Conservation (phyloP, 2,329 filamentous ascomycete genomes). For the Alternaria novae-zelandiae region DNA sequence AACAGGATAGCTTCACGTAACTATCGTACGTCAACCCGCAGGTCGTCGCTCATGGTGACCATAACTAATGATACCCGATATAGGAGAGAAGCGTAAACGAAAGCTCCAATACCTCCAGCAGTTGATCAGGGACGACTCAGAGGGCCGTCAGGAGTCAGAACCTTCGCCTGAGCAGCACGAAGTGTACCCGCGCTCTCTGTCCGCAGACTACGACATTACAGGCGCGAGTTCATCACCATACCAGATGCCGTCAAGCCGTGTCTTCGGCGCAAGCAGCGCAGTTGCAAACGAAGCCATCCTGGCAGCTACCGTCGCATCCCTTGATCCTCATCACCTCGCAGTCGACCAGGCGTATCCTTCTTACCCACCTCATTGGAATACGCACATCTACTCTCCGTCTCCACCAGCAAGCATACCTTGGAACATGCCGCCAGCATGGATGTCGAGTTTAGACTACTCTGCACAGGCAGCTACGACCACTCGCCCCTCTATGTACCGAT, state of each 20-base stretch:
- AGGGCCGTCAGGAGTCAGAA: constrained; percentile 20
- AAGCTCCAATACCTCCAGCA: constrained; percentile 47
- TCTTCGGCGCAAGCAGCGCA: constrained; percentile 15
- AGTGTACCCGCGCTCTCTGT: constrained; percentile 21
- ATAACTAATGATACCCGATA: constrained; percentile 10
- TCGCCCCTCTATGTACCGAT: constrained; percentile 19
- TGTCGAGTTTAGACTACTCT: constrained; percentile 16
- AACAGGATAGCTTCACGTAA: constrained; percentile 48
- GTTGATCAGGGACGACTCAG: constrained; percentile 34
- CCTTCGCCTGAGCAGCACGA: constrained; percentile 20
- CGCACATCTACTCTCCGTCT: constrained; percentile 20
- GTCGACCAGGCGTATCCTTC: constrained; percentile 19
- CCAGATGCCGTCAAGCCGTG: constrained; percentile 14
- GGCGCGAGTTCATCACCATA: constrained; percentile 12
- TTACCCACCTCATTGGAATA: constrained; percentile 23
- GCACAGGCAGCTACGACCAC: constrained; percentile 8
- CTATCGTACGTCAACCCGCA: constrained; percentile 34
- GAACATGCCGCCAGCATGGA: constrained; percentile 29
- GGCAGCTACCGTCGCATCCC: constrained; percentile 13
- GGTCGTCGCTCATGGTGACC: background rate
- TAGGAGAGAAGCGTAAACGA: constrained; percentile 47
- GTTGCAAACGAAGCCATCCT: constrained; percentile 15
- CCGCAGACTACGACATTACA: constrained; percentile 21
- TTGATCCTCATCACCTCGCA: constrained; percentile 16
- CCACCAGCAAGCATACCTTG: constrained; percentile 23